Evolutionary conservation across 2,329 filamentous ascomycete species (phyloP), one percentile per base, ranked within the genome.

Genomic region (Plenodomus biglobosus): DNA sequence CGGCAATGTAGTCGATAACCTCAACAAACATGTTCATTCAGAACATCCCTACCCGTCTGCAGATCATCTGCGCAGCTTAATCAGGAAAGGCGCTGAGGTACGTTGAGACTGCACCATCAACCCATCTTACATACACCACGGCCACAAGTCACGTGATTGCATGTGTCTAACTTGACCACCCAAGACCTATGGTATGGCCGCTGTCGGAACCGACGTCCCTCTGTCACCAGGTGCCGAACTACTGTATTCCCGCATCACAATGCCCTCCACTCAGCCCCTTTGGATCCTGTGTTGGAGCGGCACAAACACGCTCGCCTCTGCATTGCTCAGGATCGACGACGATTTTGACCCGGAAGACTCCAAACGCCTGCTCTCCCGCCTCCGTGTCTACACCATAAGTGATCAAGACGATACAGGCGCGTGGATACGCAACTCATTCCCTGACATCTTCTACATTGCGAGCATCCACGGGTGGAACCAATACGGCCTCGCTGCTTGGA

Each of bases 401-500:
- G 82, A 84, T 53, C 81, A 84, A 54, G 81, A 84, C 51, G 77
- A 85, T 51, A 77, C 78, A 0, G 80, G 80, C 0, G 65, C 75
- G 0, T 84, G 80, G 81, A 78, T 85, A 30, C 76, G 81, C 15
- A 66, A 71, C 38, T 75, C 73, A 2, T 84, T 77, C 50, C 80
- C 82, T 0, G 75, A 80, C 20, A 59, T 84, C 6, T 78, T 81
- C 55, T 84, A 82, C 62, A 81, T 85, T 44, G 71, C 69, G 13
- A 80, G 78, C 0, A 63, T 83, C 1, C 82, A 84, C 57, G 80
- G 75, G 6, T 84, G 77, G 75, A 80, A 79, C 54, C 70, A 78
- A 40, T 85, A 84, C 51, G 73, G 72, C 2, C 57, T 76, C 42
- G 81, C 81, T 0, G 68, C 80, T 0, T 84, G 82, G 81, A 75